Evolutionary conservation across 78 protist genomes (phyloP), one percentile per base, ranked within the genome.

Genomic region (Dictyostelium intermedium): DNA sequence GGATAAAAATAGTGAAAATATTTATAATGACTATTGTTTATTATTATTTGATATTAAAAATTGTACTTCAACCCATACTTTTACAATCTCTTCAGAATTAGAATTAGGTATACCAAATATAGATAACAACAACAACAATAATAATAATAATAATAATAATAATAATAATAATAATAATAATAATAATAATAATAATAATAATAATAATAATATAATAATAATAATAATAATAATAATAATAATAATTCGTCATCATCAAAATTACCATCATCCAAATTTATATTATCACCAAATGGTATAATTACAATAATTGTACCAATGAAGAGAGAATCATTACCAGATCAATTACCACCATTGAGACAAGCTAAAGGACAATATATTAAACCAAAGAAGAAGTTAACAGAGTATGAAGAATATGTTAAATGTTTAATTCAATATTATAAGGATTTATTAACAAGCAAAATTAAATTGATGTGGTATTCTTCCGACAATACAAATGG

Each of bases 341-440:
- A 92, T 43, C 23, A 25, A 35, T n/a, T 92, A 43, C 96, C 96
- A n/a, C 70, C 56, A 41, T 30, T 92, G 10, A 63, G 96, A 78
- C 84, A 72, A 61, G 74, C 96, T 0, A 92, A 77, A 60, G 96
- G 96, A 41, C 96, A 92, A 74, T 92, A 92, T 27, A 84, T 92
- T 27, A 92, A 92, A 92, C 96, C 96, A 56, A 92, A 85, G 39
- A 86, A 83, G 70, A 92, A 92, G 35, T 41, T 63, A 70, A 89
- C 94, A 20, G 94, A 89, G 34, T 84, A 89, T 80, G 87, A 89
- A 80, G 94, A 89, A 50, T 89, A 80, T 89, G 35, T 89, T 23
- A 89, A 89, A 35, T 63, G 94, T 47, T 70, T 89, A 50, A 69
- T 81, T 35, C 94, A 89, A 89, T 89, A 80, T 35, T 89, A 80